Base-by-base conservation (phyloP, 805 yeast genomes). In the Dipodascus albidus region DNA sequence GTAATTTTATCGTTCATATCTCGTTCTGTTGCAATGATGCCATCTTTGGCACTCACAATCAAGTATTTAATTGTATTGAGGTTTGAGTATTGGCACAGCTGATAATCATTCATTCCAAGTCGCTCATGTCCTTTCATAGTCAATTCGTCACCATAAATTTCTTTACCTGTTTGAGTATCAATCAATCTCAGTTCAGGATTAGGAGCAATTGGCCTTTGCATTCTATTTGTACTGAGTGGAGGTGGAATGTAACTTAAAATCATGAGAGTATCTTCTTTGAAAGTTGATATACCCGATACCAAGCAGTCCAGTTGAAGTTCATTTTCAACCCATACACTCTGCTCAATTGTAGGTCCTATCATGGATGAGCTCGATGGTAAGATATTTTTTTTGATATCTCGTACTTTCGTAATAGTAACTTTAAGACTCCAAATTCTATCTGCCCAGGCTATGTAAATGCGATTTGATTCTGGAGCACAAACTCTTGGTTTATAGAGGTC, bases 401-500 rank as follows among this genome's bases (percentile, higher is more conserved):
- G 14, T 3, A 23, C 24, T 9, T 21, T 22, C 9, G 49, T 58
- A 54, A 67, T 54, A 3, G 76, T 71, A 6, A 81, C 67, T 55
- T 81, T 74, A 38, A 88, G 68, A 20, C 76, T 70, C 95, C 96
- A 90, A 2, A 91, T 72, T 57, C 81, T 77, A 56, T 80, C 75
- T 2, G 81, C 85, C 98, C 98, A 93, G 0, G 90, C 95, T 23
- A 93, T 75, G 0, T 86, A 67, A 9, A 88, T 70, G 56, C 86
- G 67, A 62, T 83, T 85, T 1, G 75, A 68, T 60, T 83, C 95
- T 0, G 83, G 80, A 52, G 75, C 74, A 54, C 79, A 80, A 2
- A 86, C 76, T 50, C 85, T 76, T 0, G 98, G 97, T 81, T 93
- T 82, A 60, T 84, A 87, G 38, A 90, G 67, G 58, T 88, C 96